Evolutionary conservation across 108 stramenopile genomes (phyloP), one percentile per base, ranked within the genome.

Genomic region (Pelagomonas calceolata): DNA sequence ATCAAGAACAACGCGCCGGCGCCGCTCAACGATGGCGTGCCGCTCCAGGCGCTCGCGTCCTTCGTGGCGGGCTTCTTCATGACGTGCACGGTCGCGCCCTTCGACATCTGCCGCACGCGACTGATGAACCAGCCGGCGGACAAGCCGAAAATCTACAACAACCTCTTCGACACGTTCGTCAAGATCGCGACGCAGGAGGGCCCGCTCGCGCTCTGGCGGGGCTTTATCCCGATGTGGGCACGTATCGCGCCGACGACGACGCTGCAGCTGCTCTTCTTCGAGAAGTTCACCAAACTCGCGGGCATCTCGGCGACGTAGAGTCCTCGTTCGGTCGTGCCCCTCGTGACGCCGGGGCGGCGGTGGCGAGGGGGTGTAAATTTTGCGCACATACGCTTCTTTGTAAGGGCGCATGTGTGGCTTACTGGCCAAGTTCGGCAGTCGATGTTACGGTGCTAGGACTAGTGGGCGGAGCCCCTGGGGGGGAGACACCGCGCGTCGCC

Each of bases 51-150:
- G 72, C 71, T 82, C 65, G 83, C 90, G 26, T 89, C 91, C 45
- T 86, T 88, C 35, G 80, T 83, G 51, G 93, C 93, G 31, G 93
- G 93, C 43, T 94, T 94, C 73, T 94, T 94, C 86, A 94, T 94
- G 93, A 91, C 93, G 36, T 87, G 39, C 72, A 92, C 91, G 26
- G 93, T 94, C 30, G 76, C 85, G 69, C 93, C 93, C 0, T 94
- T 92, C 73, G 93, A 94, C 70, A 91, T 91, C 88, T 77, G 92
- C 34, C 86, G 93, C 69, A 94, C 93, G 15, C 81, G 86, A 64
- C 76, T 94, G 32, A 94, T 94, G 93, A 94, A 94, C 74, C 93
- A 94, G 73, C 93, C 93, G 70, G 75, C 91, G 29, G 89, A 92
- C 79, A 85, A 86, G 44, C n/a, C n/a, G n/a, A 92, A 90, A 76